phyloP scores from a whole-genome alignment of 2,329 filamentous ascomycete species.

The Drechslera avenae region DNA sequence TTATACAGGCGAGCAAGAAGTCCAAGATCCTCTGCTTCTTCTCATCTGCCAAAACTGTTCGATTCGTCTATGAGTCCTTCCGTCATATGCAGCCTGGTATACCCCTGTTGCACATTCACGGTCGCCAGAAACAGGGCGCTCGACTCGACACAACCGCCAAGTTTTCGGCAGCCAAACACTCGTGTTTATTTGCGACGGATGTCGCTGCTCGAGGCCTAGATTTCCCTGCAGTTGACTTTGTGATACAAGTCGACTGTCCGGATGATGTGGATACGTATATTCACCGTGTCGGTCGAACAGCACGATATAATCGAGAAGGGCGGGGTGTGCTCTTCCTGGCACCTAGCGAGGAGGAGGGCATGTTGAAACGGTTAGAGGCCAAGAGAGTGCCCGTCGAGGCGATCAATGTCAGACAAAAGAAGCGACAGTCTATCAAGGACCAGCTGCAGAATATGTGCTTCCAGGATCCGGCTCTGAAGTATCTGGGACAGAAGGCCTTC shows the following conservation, averaged over 20 bases:
- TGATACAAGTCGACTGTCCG: constrained; percentile 96
- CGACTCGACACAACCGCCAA: constrained; percentile 84
- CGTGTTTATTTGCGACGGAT: constrained; percentile 93
- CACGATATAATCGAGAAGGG: constrained; percentile 87
- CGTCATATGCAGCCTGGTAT: constrained; percentile 93
- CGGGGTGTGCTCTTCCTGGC: constrained; percentile 89
- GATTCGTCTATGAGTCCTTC: constrained; percentile 93
- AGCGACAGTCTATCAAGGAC: constrained; percentile 82
- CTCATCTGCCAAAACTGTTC: constrained; percentile 93
- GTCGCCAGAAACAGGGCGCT: constrained; percentile 88
- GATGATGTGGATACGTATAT: constrained; percentile 98
- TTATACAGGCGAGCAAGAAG: constrained; percentile 88
- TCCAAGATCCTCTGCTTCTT: constrained; percentile 95
- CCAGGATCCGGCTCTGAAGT: constrained; percentile 91
- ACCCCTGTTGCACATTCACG: constrained; percentile 88
- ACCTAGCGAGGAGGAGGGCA: constrained; percentile 89
- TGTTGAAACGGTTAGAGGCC: constrained; percentile 80
- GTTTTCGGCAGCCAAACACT: constrained; percentile 79
- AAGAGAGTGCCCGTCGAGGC: constrained; percentile 89
- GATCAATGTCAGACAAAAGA: constrained; percentile 86
- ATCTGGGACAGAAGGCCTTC: constrained; percentile 94
- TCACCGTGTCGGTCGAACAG: constrained; percentile 91
- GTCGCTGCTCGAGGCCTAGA: constrained; percentile 93
- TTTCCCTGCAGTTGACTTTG: constrained; percentile 97
- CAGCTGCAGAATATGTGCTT: constrained; percentile 95